Conservation (phyloP, 179 eudicot genomes). For the Vitellaria paradoxa region DNA sequence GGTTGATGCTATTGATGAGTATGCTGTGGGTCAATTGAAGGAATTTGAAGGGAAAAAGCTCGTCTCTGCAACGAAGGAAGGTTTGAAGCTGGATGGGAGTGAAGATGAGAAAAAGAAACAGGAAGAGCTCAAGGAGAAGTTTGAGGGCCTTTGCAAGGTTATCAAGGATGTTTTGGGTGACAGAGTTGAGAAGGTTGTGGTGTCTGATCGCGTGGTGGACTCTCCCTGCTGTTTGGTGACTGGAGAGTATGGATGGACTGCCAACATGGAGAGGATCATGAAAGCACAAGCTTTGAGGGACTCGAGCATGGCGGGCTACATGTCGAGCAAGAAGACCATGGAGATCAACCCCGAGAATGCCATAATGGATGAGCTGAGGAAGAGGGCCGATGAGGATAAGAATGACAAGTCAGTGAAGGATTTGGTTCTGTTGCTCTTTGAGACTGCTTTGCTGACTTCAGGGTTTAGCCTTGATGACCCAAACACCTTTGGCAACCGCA, state of each 20-base stretch:
- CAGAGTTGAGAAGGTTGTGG: constrained; percentile 73
- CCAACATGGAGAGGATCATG: constrained; percentile 93
- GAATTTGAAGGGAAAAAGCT: constrained; percentile 71
- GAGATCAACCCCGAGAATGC: constrained; percentile 90
- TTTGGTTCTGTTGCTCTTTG: constrained; percentile 62
- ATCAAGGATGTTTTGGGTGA: constrained; percentile 89
- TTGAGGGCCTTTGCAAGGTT: constrained; percentile 85
- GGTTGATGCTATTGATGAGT: constrained; percentile 80
- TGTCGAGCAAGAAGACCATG: constrained; percentile 93
- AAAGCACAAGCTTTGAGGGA: constrained; percentile 88
- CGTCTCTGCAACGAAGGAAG: constrained; percentile 86
- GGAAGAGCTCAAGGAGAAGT: constrained; percentile 61
- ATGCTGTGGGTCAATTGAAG: constrained; percentile 64
- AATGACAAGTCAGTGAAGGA: constrained; percentile 87
- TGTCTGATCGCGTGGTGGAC: constrained; percentile 83
- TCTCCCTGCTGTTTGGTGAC: constrained; percentile 89
- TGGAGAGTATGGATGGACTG: constrained; percentile 86
- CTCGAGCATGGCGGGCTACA: constrained; percentile 89
- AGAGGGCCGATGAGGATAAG: constrained; percentile 86
- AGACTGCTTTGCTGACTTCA: constrained; percentile 76
- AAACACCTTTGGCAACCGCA: constrained; percentile 78
- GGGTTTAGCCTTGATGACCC: constrained; percentile 91
- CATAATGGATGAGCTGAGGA: constrained; percentile 90
- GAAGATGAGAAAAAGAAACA: constrained; percentile 72
- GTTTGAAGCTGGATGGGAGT: constrained; percentile 68